These are phyloP conservation scores for Gremmenia infestans DNA, from an alignment of 2,329 filamentous ascomycete genomes.

Conservation along the genomic window DNA sequence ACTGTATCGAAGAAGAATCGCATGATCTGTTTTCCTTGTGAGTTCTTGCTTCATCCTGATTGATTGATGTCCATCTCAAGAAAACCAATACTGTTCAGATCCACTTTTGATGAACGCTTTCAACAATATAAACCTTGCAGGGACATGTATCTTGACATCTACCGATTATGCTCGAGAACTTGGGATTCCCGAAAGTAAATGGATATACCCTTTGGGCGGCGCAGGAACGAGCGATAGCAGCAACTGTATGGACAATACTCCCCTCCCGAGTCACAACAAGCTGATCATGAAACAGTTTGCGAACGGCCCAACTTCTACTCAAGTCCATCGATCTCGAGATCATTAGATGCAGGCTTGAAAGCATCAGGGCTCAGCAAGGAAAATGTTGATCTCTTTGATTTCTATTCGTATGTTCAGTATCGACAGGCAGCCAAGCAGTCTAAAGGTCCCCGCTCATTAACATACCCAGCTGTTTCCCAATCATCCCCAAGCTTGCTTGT, in stretches of 20 bases:
- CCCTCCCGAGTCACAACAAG: not conserved
- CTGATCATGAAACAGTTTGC: slow-evolving; percentile 47
- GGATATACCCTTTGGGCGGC: slow-evolving; percentile 61
- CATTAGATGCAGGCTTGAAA: slow-evolving; percentile 49
- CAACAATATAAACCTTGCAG: slow-evolving; percentile 62
- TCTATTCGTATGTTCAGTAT: slow-evolving; percentile 49
- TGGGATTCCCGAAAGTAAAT: slow-evolving; percentile 48
- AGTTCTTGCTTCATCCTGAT: slow-evolving; percentile 18
- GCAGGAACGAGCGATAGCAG: slow-evolving; percentile 55
- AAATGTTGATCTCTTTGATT: slow-evolving; percentile 56
- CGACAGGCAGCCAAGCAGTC: not conserved
- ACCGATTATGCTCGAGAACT: slow-evolving; percentile 48
- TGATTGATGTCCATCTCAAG: slow-evolving; percentile 12
- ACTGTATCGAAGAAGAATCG: slow-evolving; percentile 52
- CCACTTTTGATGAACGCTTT: slow-evolving; percentile 68
- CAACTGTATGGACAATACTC: slow-evolving; percentile 40
- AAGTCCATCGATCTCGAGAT: slow-evolving; percentile 52
- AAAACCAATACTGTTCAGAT: slow-evolving; percentile 39
- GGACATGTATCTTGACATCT: slow-evolving; percentile 56
- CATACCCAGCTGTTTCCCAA: slow-evolving; percentile 56
- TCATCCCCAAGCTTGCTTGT: slow-evolving; percentile 63
- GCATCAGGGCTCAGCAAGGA: slow-evolving; percentile 41
- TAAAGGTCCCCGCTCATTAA: not conserved
- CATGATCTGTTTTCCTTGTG: slow-evolving; percentile 66
- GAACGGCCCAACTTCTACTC: slow-evolving; percentile 52